phyloP scores from a whole-genome alignment of 192 early-diverging fungal genomes.

The Gorgonomyces haynaldii region DNA sequence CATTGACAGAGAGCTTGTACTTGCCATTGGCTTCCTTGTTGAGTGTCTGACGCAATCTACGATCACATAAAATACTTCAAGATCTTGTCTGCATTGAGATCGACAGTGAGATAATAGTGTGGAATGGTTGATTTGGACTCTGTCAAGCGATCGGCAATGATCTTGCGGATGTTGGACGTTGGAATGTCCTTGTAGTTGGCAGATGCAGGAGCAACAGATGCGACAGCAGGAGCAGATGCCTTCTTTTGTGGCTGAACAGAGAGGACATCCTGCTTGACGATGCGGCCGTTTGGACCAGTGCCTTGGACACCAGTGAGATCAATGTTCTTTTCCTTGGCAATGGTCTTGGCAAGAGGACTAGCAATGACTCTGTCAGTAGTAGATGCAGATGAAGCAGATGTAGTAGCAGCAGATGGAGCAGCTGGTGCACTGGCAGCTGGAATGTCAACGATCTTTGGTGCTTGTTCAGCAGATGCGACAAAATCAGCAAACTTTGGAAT shows the following conservation, averaged over 20 bases:
- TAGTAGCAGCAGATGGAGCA: constrained; percentile 23
- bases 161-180: constrained; percentile 31
- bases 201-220: constrained; percentile 13
- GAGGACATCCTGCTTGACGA: constrained; percentile 85
- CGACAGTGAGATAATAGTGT: constrained; percentile 61
- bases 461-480: constrained; percentile 14
- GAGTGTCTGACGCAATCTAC: constrained; percentile 67
- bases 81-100: constrained; percentile 77
- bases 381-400: constrained; percentile 18
- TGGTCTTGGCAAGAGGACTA: constrained; percentile 71
- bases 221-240: constrained; percentile 4
- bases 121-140: constrained; percentile 45
- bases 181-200: constrained; percentile 31
- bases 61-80: constrained; percentile 25
- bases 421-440: constrained; percentile 8
- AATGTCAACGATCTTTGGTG: constrained; percentile 1
- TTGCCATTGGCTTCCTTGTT: constrained; percentile 75
- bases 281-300: constrained; percentile 79
- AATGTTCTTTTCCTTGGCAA: constrained; percentile 77
- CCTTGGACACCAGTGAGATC: constrained; percentile 65
- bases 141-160: constrained; percentile 41
- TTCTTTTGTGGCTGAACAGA: too few relatives aligned
- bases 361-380: constrained; percentile 61
- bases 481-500: constrained; percentile 80
- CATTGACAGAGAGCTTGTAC: constrained; percentile 97